Evolutionary conservation across 192 early-diverging fungal genomes (phyloP).

Genomic region (Fimicolochytrium jonesii): DNA sequence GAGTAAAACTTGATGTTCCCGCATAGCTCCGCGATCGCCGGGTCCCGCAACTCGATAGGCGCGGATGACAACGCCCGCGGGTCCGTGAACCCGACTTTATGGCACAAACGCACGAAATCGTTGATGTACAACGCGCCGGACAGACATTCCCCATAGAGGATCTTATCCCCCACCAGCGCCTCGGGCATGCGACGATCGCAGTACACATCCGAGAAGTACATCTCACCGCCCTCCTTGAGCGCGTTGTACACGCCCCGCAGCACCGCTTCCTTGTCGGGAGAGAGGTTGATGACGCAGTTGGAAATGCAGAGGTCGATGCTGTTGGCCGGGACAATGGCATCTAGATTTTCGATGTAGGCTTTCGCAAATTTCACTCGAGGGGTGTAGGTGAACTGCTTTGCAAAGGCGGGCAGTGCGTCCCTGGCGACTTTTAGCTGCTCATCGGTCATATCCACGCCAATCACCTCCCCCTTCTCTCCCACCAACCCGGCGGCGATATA

Average conservation of each 20-base stretch:
- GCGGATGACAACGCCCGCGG: background rate
- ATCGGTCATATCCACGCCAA: conserved; percentile 9
- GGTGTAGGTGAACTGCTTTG: background rate
- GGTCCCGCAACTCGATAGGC: background rate
- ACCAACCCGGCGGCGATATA: conserved; percentile 6
- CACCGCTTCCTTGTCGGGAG: background rate
- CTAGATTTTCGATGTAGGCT: background rate
- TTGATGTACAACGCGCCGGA: background rate
- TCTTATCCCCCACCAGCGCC: background rate
- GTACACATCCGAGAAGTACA: conserved; percentile 5
- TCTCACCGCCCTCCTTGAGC: background rate
- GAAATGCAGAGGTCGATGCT: background rate
- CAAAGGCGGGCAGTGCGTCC: background rate
- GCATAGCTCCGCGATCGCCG: background rate
- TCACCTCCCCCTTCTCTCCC: background rate
- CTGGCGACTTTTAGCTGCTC: background rate
- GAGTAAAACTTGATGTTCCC: conserved; percentile 1
- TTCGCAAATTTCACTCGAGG: background rate
- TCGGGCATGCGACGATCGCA: background rate
- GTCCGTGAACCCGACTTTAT: background rate
- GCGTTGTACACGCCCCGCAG: background rate
- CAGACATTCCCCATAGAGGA: background rate
- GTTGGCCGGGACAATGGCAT: background rate
- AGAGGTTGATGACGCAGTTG: background rate
- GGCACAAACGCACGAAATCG: background rate